Conservation (phyloP, 257 asterid species). For the Euphrasia confusa region DNA sequence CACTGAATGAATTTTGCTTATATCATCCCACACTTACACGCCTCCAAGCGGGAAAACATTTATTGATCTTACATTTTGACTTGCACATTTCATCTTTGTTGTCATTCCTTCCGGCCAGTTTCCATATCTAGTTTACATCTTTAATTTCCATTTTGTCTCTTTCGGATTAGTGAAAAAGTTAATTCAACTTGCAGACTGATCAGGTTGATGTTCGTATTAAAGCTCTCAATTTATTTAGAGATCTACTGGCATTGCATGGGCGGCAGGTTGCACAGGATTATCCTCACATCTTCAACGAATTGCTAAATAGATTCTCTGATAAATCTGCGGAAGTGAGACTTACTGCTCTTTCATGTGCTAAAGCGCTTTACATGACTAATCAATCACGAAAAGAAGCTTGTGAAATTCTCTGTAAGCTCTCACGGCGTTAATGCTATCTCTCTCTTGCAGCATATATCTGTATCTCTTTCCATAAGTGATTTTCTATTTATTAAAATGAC, state of each 20-base stretch:
- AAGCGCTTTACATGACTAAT: slow-evolving; percentile 47
- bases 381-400: slow-evolving; percentile 51
- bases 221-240: slow-evolving; percentile 60
- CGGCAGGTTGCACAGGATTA: slow-evolving; percentile 51
- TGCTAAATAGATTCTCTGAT: slow-evolving; percentile 75
- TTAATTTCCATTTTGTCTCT: slow-evolving; percentile 20
- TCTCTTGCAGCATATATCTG: slow-evolving; percentile 18
- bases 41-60: slow-evolving; percentile 6
- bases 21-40: neutral
- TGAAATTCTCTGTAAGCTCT: slow-evolving; percentile 64
- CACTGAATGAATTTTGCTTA: slow-evolving; percentile 7
- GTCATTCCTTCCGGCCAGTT: slow-evolving; percentile 8
- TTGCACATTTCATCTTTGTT: slow-evolving; percentile 1
- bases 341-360: slow-evolving; percentile 72
- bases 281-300: slow-evolving; percentile 51
- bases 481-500: slow-evolving; percentile 21
- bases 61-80: slow-evolving; percentile 19
- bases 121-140: slow-evolving; percentile 7
- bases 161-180: slow-evolving; percentile 24
- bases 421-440: slow-evolving; percentile 17
- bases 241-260: slow-evolving; percentile 49
- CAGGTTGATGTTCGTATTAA: slow-evolving; percentile 91
- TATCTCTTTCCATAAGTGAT: slow-evolving; percentile 16
- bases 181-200: slow-evolving; percentile 64
- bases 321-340: slow-evolving; percentile 81